Conservation (phyloP, 169 alveolate species). For the Cryptosporidium baileyi region DNA sequence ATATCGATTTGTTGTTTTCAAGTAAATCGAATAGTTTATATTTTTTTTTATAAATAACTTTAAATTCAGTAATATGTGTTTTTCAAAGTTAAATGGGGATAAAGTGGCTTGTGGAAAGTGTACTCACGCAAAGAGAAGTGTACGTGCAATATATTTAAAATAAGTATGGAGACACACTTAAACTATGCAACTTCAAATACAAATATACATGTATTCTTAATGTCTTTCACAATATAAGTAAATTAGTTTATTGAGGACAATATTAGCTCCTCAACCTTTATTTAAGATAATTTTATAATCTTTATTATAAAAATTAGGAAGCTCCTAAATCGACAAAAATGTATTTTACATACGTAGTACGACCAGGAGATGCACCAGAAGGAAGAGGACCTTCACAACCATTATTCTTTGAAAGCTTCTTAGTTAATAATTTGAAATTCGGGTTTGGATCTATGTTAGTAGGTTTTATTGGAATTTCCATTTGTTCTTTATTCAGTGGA, state of each 20-base stretch:
- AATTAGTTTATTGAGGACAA: background rate
- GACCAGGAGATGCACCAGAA: slow-evolving; percentile 94
- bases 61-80: background rate
- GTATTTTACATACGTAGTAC: slow-evolving; percentile 91
- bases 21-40: no score
- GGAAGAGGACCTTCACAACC: slow-evolving; percentile 90
- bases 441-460: slow-evolving; percentile 76
- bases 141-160: slow-evolving; percentile 30
- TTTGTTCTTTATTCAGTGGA: slow-evolving; percentile 33
- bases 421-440: slow-evolving; percentile 85
- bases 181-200: background rate
- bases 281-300: background rate
- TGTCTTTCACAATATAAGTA: background rate
- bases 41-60: background rate
- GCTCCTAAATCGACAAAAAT: slow-evolving; percentile 71
- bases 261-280: background rate
- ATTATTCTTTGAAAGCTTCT: slow-evolving; percentile 87
- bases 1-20: no score
- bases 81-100: background rate
- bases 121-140: slow-evolving; percentile 67
- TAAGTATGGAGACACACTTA: slow-evolving; percentile 31
- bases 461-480: slow-evolving; percentile 13
- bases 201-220: background rate
- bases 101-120: slow-evolving; percentile 58
- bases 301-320: background rate